Evolutionary conservation across 2,329 filamentous ascomycete genomes (phyloP), one percentile per base, ranked within the genome.

Genomic region (Ophiostoma ulmi): DNA sequence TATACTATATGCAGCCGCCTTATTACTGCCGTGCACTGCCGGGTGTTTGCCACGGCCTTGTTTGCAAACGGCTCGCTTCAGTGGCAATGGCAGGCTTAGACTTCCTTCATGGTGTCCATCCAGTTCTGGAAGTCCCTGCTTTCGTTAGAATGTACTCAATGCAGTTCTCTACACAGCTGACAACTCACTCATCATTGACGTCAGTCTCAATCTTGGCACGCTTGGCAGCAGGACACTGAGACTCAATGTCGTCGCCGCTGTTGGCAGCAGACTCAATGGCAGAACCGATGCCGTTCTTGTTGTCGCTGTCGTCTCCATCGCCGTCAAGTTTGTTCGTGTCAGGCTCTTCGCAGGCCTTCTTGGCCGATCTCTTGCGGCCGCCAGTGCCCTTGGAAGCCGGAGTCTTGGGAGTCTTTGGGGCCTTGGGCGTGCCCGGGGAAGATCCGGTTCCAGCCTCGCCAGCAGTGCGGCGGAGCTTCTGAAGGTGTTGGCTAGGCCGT

Each of bases 351-450:
- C 65, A 31, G 39, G 39, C 17, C 67, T 61, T 68, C 58, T 70
- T 70, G 31, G 55, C 31, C 3, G 63, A 52, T 22, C 36, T 74
- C 65, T 26, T 72, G 22, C 41, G 67, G 7, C 61, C 61, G 6
- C 31, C 35, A 10, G 5, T 74, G 58, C 68, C 64, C 69, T 76
- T 75, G 70, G 70, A 64, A 38, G 71, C 69, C 38, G 70, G 68
- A 10, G 68, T 67, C 20, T 73, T 69, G 17, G 69, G 31, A 8
- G 61, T 31, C 26, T 63, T 63, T 11, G 58, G 22, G 13, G 5
- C 26, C 13, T 36, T 38, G 17, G 61, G 31, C 1, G 35, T 63
- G 10, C 26, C 58, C 58, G 58, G 58, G 3, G 58, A 13, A 35
- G 26, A 63, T 7, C 22, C 14, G 17, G 61, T 6, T 4, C n/a